phyloP scores from a whole-genome alignment of 2,329 filamentous ascomycete species.

The Magnaporthiopsis poae region DNA sequence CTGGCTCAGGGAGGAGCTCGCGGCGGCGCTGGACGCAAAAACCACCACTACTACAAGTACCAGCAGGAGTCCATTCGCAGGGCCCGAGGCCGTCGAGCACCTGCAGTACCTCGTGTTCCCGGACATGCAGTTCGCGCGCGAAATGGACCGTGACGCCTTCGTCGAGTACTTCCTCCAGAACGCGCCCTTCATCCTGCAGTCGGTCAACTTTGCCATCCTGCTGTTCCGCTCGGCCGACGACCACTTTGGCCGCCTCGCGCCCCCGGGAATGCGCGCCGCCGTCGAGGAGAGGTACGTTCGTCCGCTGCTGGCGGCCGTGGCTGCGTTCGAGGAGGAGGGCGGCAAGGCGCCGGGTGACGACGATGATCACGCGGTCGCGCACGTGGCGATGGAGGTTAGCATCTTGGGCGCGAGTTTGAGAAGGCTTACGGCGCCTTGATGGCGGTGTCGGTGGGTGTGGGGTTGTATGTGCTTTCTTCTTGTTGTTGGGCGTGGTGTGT shows the following conservation, averaged over 20 bases:
- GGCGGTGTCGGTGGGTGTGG: not conserved
- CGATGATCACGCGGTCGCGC: slow-evolving; percentile 12
- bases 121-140: slow-evolving; percentile 37
- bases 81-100: slow-evolving; percentile 45
- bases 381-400: slow-evolving; percentile 29
- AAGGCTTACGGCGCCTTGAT: slow-evolving; percentile 10
- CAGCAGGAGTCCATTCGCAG: slow-evolving; percentile 33
- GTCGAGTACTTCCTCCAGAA: slow-evolving; percentile 43
- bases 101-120: slow-evolving; percentile 56
- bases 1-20: slow-evolving; percentile 55
- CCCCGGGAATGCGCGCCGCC: slow-evolving; percentile 45
- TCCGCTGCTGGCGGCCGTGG: slow-evolving; percentile 36
- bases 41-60: slow-evolving; percentile 17
- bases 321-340: slow-evolving; percentile 23
- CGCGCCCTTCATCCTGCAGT: slow-evolving; percentile 47
- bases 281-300: slow-evolving; percentile 50
- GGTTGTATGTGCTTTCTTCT: not conserved
- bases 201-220: slow-evolving; percentile 51
- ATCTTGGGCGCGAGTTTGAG: slow-evolving; percentile 19
- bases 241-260: slow-evolving; percentile 32
- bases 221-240: slow-evolving; percentile 34
- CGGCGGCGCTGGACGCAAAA: slow-evolving; percentile 27
- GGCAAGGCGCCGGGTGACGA: slow-evolving; percentile 10
- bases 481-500: not conserved
- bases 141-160: slow-evolving; percentile 32